phyloP scores from a whole-genome alignment of 169 alveolate genomes.

The Pseudocohnilembus persalinus region DNA sequence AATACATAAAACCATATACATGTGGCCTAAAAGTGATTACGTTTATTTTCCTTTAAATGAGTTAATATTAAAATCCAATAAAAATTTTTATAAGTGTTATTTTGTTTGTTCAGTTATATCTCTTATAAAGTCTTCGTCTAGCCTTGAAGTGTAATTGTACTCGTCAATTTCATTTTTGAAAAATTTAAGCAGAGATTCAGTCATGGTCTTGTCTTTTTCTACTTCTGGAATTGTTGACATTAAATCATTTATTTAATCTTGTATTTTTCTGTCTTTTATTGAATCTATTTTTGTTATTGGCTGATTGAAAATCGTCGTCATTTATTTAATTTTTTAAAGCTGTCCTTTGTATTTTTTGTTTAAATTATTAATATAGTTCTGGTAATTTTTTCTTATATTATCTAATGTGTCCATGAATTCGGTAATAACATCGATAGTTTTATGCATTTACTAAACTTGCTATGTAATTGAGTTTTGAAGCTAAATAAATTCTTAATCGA shows the following conservation, averaged over 20 bases:
- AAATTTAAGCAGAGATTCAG: background rate
- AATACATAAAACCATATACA: background rate
- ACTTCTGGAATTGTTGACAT: background rate
- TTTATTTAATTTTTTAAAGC: background rate
- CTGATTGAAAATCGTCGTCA: background rate
- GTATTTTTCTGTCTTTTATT: background rate
- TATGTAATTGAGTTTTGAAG: background rate
- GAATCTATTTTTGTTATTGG: no score
- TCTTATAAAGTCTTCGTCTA: background rate
- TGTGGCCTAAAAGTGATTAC: background rate
- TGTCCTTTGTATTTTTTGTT: background rate
- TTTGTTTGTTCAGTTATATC: background rate
- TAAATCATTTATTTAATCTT: background rate
- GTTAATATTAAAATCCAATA: background rate
- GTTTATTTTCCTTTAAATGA: background rate
- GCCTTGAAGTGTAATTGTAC: background rate
- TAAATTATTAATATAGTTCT: background rate
- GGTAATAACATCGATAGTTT: background rate
- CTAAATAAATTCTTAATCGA: background rate
- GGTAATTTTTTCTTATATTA: background rate
- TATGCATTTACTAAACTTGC: background rate
- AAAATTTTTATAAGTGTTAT: background rate
- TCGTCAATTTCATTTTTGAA: background rate
- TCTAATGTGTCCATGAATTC: background rate
- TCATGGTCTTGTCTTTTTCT: background rate